Evolutionary conservation across 2,329 filamentous ascomycete species (phyloP).

Genomic region (Diaporthe amygdali): DNA sequence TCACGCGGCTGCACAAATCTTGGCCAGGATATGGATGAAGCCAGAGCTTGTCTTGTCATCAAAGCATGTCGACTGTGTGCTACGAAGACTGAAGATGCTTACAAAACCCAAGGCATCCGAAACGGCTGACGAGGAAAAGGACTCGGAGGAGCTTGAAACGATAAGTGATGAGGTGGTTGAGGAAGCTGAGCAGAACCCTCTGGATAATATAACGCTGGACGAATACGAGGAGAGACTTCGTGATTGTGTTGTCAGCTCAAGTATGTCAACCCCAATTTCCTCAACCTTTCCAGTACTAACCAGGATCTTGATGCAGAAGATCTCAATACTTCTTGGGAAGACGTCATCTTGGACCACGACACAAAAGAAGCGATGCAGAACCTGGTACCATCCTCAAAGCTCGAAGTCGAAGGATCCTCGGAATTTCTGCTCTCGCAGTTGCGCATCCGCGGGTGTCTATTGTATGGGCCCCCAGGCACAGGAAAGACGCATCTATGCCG

Average conservation of each 20-base stretch:
- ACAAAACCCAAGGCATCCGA: not conserved
- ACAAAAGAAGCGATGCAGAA: not conserved
- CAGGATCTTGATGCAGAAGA: not conserved
- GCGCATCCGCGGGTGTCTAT: conserved; percentile 30
- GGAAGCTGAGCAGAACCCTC: not conserved
- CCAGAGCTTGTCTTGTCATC: not conserved
- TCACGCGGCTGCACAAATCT: not conserved
- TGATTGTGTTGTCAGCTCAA: not conserved
- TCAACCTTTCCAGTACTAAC: not conserved
- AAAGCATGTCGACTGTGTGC: not conserved
- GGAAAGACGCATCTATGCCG: conserved; percentile 35
- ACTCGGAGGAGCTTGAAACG: too few species aligned
- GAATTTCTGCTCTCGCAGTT: not conserved
- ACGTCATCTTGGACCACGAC: not conserved
- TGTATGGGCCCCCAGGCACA: conserved; percentile 37
- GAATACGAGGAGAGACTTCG: not conserved
- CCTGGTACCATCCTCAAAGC: not conserved
- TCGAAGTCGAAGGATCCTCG: not conserved
- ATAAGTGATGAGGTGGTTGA: not conserved
- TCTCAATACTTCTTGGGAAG: not conserved
- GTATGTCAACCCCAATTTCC: not conserved
- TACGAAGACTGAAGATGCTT: not conserved
- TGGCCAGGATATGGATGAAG: not conserved
- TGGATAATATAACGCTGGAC: not conserved
- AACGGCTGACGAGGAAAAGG: too few species aligned